Conservation (phyloP, 768 basidiomycete genomes). For the Lanmaoa pseudosensibilis region DNA sequence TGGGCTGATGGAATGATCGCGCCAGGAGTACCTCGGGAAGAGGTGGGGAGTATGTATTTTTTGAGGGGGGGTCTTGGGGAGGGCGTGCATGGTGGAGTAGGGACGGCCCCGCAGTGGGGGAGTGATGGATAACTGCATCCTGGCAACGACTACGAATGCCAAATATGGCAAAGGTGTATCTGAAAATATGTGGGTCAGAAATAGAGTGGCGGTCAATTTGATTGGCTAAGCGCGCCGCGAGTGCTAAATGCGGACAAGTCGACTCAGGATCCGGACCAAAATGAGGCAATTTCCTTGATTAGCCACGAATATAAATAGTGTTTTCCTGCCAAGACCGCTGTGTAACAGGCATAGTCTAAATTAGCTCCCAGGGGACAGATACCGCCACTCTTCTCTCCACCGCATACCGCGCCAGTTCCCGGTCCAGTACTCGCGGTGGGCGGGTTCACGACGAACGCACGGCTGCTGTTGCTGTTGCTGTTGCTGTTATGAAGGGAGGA, state of each 20-base stretch:
- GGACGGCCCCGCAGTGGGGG: slow-evolving; percentile 5
- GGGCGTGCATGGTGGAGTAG: slow-evolving; percentile 7
- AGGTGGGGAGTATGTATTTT: not conserved
- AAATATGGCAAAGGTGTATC: slow-evolving; percentile 11
- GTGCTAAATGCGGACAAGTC: no score
- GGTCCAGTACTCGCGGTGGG: not conserved
- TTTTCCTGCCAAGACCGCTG: slow-evolving; percentile 31
- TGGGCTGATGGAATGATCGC: slow-evolving; percentile 5
- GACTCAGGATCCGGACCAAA: slow-evolving; percentile 25
- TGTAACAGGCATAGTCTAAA: slow-evolving; percentile 31
- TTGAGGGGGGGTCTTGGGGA: not conserved
- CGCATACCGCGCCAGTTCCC: not conserved
- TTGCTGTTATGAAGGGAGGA: not conserved
- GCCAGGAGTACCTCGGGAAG: slow-evolving; percentile 27
- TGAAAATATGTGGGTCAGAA: slow-evolving; percentile 8
- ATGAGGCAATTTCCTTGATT: slow-evolving; percentile 19
- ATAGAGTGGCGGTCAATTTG: slow-evolving; percentile 20
- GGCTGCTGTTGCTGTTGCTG: not conserved
- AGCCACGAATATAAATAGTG: slow-evolving; percentile 30
- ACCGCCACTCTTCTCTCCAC: not conserved
- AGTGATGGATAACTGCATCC: not conserved
- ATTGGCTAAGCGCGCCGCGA: slow-evolving; percentile 25
- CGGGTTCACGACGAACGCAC: not conserved
- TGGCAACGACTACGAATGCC: slow-evolving; percentile 10
- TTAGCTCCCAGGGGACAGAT: slow-evolving; percentile 20